Conservation (phyloP, 768 basidiomycete genomes). For the Suillus subalutaceus region DNA sequence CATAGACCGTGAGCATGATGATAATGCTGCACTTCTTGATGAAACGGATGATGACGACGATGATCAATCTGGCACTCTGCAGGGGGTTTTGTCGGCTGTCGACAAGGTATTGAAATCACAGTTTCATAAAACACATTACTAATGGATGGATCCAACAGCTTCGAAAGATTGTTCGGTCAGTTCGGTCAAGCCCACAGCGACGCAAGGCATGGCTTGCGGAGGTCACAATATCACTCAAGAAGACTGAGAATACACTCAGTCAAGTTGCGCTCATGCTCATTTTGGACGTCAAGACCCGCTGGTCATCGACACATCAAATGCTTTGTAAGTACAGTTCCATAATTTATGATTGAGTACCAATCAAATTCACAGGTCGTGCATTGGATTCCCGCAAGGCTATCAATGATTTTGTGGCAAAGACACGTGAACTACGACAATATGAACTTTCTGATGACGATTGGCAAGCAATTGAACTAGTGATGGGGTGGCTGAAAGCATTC, state of each 20-base stretch:
- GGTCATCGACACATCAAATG: conserved; percentile 45
- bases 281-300: conserved; percentile 39
- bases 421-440: not conserved
- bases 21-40: too few relatives aligned
- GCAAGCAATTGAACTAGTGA: not conserved
- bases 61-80: too few relatives aligned
- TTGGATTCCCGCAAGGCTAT: not conserved
- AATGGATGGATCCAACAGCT: not conserved
- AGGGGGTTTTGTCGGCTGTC: too few relatives aligned
- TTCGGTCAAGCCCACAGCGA: not conserved
- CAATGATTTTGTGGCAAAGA: not conserved
- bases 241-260: not conserved
- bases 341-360: too few relatives aligned
- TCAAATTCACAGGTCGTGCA: not conserved
- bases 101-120: too few relatives aligned
- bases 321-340: conserved; percentile 11
- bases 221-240: not conserved
- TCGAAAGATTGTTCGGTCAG: not conserved
- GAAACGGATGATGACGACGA: too few relatives aligned
- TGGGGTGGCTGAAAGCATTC: not conserved
- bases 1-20: too few relatives aligned
- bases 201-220: not conserved
- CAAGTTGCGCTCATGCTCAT: not conserved
- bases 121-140: too few relatives aligned
- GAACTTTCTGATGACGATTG: not conserved